A percentile compares a stretch with the other conserved stretches of the same genome.
Conservation (phyloP, 202 grass and related monocot species). For the Digitaria exilis region DNA sequence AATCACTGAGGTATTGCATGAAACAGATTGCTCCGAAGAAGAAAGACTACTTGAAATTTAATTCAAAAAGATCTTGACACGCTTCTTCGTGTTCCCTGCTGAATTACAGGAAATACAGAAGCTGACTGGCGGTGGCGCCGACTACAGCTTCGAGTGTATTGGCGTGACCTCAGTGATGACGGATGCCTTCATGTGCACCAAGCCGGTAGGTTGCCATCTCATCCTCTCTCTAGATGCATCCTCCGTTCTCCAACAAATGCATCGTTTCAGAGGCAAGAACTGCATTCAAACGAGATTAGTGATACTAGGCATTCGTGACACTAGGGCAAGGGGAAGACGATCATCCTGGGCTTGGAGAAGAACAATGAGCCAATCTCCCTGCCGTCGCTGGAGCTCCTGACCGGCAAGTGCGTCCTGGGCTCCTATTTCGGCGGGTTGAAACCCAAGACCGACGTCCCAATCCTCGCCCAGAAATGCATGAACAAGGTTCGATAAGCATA, state of each 20-base stretch:
- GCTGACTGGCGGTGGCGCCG: slow-evolving; percentile 60
- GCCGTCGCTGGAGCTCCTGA: background rate
- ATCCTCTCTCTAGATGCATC: background rate
- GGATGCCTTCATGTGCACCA: slow-evolving; percentile 61
- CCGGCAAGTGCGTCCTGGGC: slow-evolving; percentile 49
- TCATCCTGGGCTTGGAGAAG: background rate
- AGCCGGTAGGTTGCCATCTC: slow-evolving; percentile 17
- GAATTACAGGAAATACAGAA: slow-evolving; percentile 50
- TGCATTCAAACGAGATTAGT: background rate
- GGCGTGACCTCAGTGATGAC: slow-evolving; percentile 62
- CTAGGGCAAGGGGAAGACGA: slow-evolving; percentile 48
- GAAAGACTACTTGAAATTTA: background rate
- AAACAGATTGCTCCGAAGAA: background rate
- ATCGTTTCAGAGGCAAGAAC: background rate
- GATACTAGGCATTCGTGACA: background rate
- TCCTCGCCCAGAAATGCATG: background rate
- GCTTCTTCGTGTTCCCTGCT: background rate
- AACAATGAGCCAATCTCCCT: background rate
- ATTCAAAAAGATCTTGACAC: background rate
- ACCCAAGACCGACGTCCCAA: background rate
- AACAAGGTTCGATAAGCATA: background rate
- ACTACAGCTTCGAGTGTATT: slow-evolving; percentile 85
- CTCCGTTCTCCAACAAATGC: background rate
- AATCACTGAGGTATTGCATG: slow-evolving; percentile 41
- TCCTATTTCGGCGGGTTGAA: slow-evolving; percentile 40